phyloP scores from a whole-genome alignment of 495 filamentous ascomycete genomes.

The Parachaetomium inaequale region DNA sequence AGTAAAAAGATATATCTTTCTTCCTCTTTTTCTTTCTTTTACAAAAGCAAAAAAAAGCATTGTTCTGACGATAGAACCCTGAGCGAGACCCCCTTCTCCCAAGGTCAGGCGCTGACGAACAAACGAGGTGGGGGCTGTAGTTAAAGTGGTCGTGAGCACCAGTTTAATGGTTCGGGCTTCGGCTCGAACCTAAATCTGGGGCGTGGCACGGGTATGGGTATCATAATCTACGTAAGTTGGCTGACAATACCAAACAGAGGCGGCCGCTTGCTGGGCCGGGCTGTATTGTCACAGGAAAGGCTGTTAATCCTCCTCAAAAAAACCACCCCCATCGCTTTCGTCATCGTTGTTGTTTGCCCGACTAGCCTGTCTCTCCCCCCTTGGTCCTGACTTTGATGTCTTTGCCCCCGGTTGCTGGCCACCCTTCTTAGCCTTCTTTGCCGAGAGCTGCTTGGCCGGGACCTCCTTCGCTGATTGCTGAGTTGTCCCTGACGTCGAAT shows the following conservation, averaged over 20 bases:
- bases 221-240: slow-evolving; percentile 13
- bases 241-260: not conserved
- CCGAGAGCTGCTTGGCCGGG: not conserved
- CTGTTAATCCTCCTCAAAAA: slow-evolving; percentile 31
- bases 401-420: not conserved
- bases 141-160: too few species aligned
- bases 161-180: too few species aligned
- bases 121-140: too few species aligned
- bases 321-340: slow-evolving; percentile 31
- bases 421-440: slow-evolving; percentile 8
- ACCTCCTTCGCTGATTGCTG: slow-evolving; percentile 1
- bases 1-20: too few species aligned
- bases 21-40: too few species aligned
- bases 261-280: not conserved
- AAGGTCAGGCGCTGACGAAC: too few species aligned
- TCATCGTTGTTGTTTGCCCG: slow-evolving; percentile 1
- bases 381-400: not conserved
- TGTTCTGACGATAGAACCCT: too few species aligned
- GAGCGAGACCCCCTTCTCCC: too few species aligned
- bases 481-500: not conserved
- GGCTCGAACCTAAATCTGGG: too few species aligned
- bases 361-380: not conserved
- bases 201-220: slow-evolving; percentile 23
- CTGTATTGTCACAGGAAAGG: not conserved
- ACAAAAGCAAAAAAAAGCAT: too few species aligned